Evolutionary conservation across 2,329 filamentous ascomycete genomes (phyloP).

Genomic region (Clarireedia sp.): DNA sequence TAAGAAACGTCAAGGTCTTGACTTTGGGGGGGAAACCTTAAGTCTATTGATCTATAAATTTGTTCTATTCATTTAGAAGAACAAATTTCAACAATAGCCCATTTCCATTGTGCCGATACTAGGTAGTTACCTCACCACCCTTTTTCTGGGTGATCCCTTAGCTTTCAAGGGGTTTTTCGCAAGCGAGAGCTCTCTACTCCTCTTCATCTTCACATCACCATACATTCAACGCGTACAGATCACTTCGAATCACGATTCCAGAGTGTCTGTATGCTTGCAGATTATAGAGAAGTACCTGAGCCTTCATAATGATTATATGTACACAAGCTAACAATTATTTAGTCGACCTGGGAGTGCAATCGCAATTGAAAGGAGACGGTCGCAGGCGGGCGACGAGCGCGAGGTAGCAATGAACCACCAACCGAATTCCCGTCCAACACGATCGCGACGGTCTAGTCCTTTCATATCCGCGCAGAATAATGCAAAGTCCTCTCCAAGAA

Average conservation of each 20-base stretch:
- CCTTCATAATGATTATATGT: not conserved
- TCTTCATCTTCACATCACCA: constrained; percentile 11
- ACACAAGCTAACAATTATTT: constrained; percentile 19
- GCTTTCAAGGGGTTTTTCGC: constrained; percentile 10
- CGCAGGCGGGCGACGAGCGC: constrained; percentile 13
- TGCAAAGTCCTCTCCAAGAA: constrained; percentile 9
- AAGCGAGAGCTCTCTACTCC: constrained; percentile 13
- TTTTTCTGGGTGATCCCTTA: constrained; percentile 3
- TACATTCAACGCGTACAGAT: constrained; percentile 15
- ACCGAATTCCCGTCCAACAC: constrained; percentile 20
- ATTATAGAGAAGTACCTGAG: constrained; percentile 20
- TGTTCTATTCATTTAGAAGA: not conserved
- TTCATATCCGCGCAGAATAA: constrained; percentile 15
- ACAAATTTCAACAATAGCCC: not conserved
- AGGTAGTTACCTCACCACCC: not conserved
- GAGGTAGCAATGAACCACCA: constrained; percentile 11
- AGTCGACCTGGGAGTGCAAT: constrained; percentile 18
- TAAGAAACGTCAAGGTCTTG: not conserved
- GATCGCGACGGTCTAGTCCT: constrained; percentile 26
- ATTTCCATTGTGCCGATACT: not conserved
- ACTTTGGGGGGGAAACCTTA: not conserved
- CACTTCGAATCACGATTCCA: constrained; percentile 14
- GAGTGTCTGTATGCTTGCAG: constrained; percentile 15
- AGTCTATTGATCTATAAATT: not conserved
- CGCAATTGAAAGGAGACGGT: constrained; percentile 19